These are phyloP conservation scores for Amanita rubescens DNA, from an alignment of 768 basidiomycete species.

Conservation along the genomic window DNA sequence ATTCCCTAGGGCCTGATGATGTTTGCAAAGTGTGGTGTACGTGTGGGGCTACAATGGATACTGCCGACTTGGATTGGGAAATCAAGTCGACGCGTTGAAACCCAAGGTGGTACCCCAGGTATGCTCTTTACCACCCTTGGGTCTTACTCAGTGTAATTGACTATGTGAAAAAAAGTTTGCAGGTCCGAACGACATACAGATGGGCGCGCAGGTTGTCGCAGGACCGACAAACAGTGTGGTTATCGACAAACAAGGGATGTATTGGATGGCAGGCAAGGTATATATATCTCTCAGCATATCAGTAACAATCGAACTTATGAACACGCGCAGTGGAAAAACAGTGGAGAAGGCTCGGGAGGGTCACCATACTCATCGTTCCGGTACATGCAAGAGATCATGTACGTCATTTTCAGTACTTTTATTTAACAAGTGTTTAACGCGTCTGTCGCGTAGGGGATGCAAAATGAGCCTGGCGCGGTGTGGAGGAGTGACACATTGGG, in stretches of 20 bases:
- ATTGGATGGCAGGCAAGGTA: constrained; percentile 80
- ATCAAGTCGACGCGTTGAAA: constrained; percentile 71
- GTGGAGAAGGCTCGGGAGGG: constrained; percentile 89
- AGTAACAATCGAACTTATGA: too few species aligned
- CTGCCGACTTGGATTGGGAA: constrained; percentile 82
- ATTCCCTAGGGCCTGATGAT: background rate
- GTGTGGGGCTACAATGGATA: constrained; percentile 91
- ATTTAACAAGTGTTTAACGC: constrained; percentile 1
- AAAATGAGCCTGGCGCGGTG: constrained; percentile 61
- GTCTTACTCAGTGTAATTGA: background rate
- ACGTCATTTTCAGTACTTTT: constrained; percentile 16
- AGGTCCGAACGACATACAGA: constrained; percentile 57
- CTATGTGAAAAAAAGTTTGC: constrained; percentile 45
- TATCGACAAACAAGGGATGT: constrained; percentile 80
- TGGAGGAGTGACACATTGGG: constrained; percentile 89
- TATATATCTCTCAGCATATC: constrained; percentile 4
- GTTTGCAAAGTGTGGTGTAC: constrained; percentile 53
- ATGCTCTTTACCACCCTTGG: constrained; percentile 3
- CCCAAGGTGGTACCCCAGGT: constrained; percentile 84
- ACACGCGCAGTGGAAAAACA: constrained; percentile 93
- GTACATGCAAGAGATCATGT: constrained; percentile 83
- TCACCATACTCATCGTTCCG: constrained; percentile 87
- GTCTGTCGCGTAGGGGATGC: constrained; percentile 54
- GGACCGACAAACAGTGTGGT: constrained; percentile 84
- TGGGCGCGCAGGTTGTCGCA: constrained; percentile 58